Evolutionary conservation across 1,139 yeast species (phyloP), one percentile per base, ranked within the genome.

Genomic region (Nakaseomyces nivariensis): DNA sequence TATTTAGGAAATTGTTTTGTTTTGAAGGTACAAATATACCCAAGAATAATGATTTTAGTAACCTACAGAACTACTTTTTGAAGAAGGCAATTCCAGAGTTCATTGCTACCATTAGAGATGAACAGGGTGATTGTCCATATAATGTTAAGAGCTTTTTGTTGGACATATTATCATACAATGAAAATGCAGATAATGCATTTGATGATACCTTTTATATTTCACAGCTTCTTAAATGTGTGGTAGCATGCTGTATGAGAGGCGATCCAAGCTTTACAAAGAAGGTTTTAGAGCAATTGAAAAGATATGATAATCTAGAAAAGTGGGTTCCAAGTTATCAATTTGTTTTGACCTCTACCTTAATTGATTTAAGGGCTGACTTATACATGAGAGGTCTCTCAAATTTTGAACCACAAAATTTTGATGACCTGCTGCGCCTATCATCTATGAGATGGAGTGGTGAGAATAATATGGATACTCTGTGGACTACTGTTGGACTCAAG

Each of bases 261-360:
- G 67, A 65, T 38, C 60, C 58, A 37, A 53, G 53, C 4, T 76
- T 75, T 58, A 61, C 76, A 6, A 59, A 64, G 8, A 74, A 72
- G 22, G 78, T 81, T 0, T 61, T 78, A 17, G 72, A 73, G 17
- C 88, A 90, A 61, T 71, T 94, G 47, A 79, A 82, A 49, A 74
- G 97, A 54, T 77, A 83, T 53, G 81, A 82, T 56, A 80, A 90
- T 55, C 73, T 94, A 68, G 97, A 92, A 60, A 82, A 79, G 47
- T 89, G 95, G 95, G 74, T 84, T 11, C 95, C 96, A 0, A 82
- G 95, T 0, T 80, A 77, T 56, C 84, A 83, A 45, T 70, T 77
- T 40, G 63, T 75, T 43, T 72, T 88, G 9, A 78, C 73, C 71
- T 25, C 73, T 78, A 8, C 82, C 85, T 50, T 67, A 83, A 41